Evolutionary conservation across 1,139 yeast genomes (phyloP).

Genomic region (Eremothecium sinecaudum): DNA sequence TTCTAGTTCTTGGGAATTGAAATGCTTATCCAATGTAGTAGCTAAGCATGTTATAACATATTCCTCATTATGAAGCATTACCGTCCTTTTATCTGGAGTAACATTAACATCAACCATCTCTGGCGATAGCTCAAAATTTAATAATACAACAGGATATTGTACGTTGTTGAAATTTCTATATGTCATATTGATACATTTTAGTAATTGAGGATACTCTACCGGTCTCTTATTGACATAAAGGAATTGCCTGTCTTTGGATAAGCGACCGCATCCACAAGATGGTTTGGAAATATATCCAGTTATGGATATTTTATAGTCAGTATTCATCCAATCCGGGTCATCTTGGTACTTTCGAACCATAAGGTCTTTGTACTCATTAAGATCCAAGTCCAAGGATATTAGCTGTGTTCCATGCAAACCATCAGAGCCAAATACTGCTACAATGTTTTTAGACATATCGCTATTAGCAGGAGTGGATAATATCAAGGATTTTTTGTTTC

Average conservation of each 20-base stretch:
- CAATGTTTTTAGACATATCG: slow-evolving; percentile 44
- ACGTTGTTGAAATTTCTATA: slow-evolving; percentile 62
- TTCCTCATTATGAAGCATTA: slow-evolving; percentile 60
- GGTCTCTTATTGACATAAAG: slow-evolving; percentile 73
- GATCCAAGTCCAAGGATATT: slow-evolving; percentile 33
- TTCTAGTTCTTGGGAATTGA: slow-evolving; percentile 39
- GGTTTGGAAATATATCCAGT: slow-evolving; percentile 64
- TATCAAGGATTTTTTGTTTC: slow-evolving; percentile 43
- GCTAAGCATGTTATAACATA: slow-evolving; percentile 45
- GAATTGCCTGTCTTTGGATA: slow-evolving; percentile 64
- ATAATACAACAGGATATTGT: slow-evolving; percentile 65
- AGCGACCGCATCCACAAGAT: slow-evolving; percentile 68
- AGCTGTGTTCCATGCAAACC: slow-evolving; percentile 50
- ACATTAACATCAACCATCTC: slow-evolving; percentile 66
- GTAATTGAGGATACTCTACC: slow-evolving; percentile 45
- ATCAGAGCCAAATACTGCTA: slow-evolving; percentile 61
- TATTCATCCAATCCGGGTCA: slow-evolving; percentile 12
- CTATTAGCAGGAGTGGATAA: slow-evolving; percentile 43
- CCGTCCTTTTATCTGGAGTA: slow-evolving; percentile 78
- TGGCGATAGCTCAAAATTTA: slow-evolving; percentile 49
- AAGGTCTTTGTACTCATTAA: slow-evolving; percentile 23
- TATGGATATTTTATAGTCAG: slow-evolving; percentile 32
- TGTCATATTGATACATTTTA: slow-evolving; percentile 58
- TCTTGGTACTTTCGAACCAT: slow-evolving; percentile 14
- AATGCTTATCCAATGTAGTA: slow-evolving; percentile 36